Percentiles rank a stretch among this genome's conserved stretches.
phyloP scores from a whole-genome alignment of 2,329 filamentous ascomycete species.

The Botryotinia calthae region DNA sequence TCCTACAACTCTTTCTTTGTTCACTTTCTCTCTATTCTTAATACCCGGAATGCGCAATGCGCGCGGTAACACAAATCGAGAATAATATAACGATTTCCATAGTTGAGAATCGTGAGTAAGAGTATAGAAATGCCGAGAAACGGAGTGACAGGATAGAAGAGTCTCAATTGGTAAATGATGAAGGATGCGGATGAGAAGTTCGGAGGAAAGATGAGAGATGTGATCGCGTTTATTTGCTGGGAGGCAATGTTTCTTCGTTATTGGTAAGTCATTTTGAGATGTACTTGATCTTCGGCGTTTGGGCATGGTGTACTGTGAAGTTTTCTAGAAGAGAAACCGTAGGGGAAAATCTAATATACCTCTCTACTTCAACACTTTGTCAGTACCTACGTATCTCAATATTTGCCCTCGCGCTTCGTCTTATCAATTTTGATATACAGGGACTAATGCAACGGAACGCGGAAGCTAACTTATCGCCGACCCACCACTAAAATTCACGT shows the following conservation, averaged over 20 bases:
- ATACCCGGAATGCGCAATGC: constrained; percentile 72
- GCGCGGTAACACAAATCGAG: constrained; percentile 79
- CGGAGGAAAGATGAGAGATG: constrained; percentile 76
- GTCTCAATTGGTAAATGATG: constrained; percentile 69
- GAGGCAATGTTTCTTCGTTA: constrained; percentile 28
- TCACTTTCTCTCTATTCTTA: constrained; percentile 40
- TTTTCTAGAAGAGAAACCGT: not conserved
- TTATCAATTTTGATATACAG: constrained; percentile 10
- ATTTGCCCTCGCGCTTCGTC: constrained; percentile 7
- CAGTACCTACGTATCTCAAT: not conserved
- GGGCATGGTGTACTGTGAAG: constrained; percentile 3
- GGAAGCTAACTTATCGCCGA: constrained; percentile 15
- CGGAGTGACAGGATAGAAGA: constrained; percentile 59
- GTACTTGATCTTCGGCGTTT: constrained; percentile 33
- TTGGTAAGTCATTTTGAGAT: not conserved
- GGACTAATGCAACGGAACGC: constrained; percentile 1
- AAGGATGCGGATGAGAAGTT: constrained; percentile 81
- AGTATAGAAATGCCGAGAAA: constrained; percentile 72
- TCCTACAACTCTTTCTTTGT: not conserved
- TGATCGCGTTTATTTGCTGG: constrained; percentile 49
- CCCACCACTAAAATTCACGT: constrained; percentile 15
- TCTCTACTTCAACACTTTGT: not conserved
- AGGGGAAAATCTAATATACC: not conserved
- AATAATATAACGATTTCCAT: constrained; percentile 88
- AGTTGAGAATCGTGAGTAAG: constrained; percentile 80